phyloP scores from a whole-genome alignment of 2,329 filamentous ascomycete species.

The Colletotrichum sp. region DNA sequence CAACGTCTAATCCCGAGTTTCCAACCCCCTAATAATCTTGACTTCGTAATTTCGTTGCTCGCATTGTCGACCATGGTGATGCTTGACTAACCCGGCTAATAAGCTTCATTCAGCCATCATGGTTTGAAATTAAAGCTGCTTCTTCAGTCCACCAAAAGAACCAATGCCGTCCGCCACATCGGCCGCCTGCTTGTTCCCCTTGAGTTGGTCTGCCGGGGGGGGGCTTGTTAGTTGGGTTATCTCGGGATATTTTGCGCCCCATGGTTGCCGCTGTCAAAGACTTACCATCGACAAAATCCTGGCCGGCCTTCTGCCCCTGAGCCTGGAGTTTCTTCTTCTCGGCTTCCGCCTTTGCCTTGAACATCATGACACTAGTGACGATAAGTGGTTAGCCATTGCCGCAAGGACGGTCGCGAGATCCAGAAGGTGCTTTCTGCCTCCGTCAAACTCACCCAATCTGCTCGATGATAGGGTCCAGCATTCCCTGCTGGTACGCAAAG shows the following conservation, averaged over 20 bases:
- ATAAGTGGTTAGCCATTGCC: not conserved
- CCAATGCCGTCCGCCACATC: slow-evolving; percentile 33
- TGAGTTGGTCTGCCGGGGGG: slow-evolving; percentile 33
- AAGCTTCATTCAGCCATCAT: not conserved
- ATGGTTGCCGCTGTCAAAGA: not conserved
- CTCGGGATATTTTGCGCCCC: not conserved
- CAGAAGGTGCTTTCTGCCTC: not conserved
- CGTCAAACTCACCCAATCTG: slow-evolving; percentile 29
- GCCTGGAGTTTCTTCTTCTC: slow-evolving; percentile 43
- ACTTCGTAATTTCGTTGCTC: not conserved
- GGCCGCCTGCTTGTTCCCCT: slow-evolving; percentile 39
- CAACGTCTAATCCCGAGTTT: not conserved
- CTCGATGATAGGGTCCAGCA: slow-evolving; percentile 41
- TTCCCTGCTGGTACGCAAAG: slow-evolving; percentile 41
- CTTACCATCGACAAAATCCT: slow-evolving; percentile 41
- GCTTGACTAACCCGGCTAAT: not conserved
- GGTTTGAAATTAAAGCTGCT: slow-evolving; percentile 22
- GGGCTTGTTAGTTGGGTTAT: not conserved
- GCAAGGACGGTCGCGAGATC: not conserved
- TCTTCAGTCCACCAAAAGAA: slow-evolving; percentile 33
- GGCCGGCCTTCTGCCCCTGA: slow-evolving; percentile 40
- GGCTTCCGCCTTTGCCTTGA: slow-evolving; percentile 45
- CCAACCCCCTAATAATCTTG: not conserved
- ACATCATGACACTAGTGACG: slow-evolving; percentile 30
- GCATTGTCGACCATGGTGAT: not conserved